Conservation (phyloP, 2,329 filamentous ascomycete species). For the Colletotrichum siamense region DNA sequence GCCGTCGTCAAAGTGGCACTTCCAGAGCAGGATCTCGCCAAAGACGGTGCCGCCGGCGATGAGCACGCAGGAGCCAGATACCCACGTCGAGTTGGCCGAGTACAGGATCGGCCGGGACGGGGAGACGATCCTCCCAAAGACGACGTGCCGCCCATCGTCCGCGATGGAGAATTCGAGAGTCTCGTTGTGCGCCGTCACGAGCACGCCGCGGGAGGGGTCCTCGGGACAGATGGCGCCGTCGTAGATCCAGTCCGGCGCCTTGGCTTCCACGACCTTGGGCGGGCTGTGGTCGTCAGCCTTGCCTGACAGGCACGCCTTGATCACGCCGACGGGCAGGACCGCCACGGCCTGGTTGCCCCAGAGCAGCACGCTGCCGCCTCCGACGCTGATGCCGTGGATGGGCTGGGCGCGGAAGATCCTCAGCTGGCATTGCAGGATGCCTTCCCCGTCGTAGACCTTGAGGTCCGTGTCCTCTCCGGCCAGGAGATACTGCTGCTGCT, state of each 20-base stretch:
- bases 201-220: slow-evolving; percentile 50
- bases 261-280: slow-evolving; percentile 39
- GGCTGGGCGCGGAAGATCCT: slow-evolving; percentile 70
- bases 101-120: slow-evolving; percentile 87
- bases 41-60: slow-evolving; percentile 92
- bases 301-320: slow-evolving; percentile 29
- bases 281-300: slow-evolving; percentile 20
- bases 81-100: slow-evolving; percentile 76
- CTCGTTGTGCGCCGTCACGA: slow-evolving; percentile 90
- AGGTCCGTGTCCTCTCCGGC: slow-evolving; percentile 66
- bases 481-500: slow-evolving; percentile 48
- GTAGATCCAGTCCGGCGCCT: slow-evolving; percentile 78
- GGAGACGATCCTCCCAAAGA: slow-evolving; percentile 58
- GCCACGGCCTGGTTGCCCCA: slow-evolving; percentile 75
- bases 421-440: slow-evolving; percentile 43
- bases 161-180: slow-evolving; percentile 58
- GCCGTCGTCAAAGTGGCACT: slow-evolving; percentile 51
- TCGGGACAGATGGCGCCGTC: slow-evolving; percentile 63
- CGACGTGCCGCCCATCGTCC: slow-evolving; percentile 31
- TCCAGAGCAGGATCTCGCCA: slow-evolving; percentile 93
- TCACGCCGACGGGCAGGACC: slow-evolving; percentile 37
- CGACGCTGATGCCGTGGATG: slow-evolving; percentile 74
- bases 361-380: slow-evolving; percentile 50
- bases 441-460: slow-evolving; percentile 53
- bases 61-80: slow-evolving; percentile 64